phyloP scores from a whole-genome alignment of 176 grass and related monocot species.

The Cocos nucifera region DNA sequence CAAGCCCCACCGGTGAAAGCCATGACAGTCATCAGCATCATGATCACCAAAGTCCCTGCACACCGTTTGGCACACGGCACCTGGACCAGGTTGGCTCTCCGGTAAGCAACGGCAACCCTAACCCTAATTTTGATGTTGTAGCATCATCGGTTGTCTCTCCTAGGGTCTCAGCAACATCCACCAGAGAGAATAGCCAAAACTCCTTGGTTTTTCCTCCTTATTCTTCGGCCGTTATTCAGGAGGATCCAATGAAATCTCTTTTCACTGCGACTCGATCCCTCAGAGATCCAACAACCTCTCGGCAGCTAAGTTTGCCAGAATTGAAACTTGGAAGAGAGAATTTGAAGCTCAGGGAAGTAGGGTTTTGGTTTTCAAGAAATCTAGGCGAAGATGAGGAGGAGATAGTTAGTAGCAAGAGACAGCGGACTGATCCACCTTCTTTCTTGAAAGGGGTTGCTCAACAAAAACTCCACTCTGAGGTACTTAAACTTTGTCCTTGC shows the following conservation, averaged over 20 bases:
- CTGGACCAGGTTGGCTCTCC: constrained; percentile 21
- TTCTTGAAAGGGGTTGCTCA: constrained; percentile 14
- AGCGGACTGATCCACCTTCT: constrained; percentile 27
- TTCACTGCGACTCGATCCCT: constrained; percentile 7
- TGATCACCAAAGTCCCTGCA: not conserved
- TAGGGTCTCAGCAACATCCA: constrained; percentile 11
- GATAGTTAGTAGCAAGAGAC: constrained; percentile 26
- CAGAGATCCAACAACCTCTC: constrained; percentile 10
- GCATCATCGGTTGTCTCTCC: constrained; percentile 14
- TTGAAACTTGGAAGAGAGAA: constrained; percentile 18
- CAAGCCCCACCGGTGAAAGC: not conserved
- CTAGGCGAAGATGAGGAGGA: constrained; percentile 9
- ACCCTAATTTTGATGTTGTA: constrained; percentile 32
- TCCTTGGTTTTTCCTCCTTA: constrained; percentile 21
- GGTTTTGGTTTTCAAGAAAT: not conserved
- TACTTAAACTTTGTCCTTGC: constrained; percentile 21
- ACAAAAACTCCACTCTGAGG: constrained; percentile 14
- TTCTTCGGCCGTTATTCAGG: constrained; percentile 7
- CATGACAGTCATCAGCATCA: not conserved
- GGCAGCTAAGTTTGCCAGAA: constrained; percentile 12
- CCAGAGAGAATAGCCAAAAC: constrained; percentile 23
- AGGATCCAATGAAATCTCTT: constrained; percentile 12
- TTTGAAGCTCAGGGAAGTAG: constrained; percentile 18
- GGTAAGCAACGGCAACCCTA: constrained; percentile 30
- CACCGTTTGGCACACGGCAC: constrained; percentile 1